Conservation (phyloP, 495 filamentous ascomycete species). For the Neurospora pannonica region DNA sequence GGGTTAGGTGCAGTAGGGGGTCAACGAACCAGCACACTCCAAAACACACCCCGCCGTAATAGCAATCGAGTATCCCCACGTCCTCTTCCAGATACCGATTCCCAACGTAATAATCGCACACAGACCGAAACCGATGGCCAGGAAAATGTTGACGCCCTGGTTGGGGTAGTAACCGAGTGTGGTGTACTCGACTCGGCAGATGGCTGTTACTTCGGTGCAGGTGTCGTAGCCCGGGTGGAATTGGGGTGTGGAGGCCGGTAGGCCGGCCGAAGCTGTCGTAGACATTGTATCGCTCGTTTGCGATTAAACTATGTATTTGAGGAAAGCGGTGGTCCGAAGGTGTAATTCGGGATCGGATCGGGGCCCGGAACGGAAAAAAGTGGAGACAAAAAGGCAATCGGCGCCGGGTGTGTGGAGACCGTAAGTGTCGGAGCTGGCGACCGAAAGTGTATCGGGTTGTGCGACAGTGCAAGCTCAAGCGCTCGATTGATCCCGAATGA, state of each 20-base stretch:
- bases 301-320: background rate
- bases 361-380: background rate
- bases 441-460: background rate
- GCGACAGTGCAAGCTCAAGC: background rate
- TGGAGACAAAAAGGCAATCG: background rate
- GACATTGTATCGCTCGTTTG: constrained; percentile 3
- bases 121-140: constrained; percentile 47
- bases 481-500: background rate
- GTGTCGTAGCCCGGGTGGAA: constrained; percentile 21
- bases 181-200: constrained; percentile 50
- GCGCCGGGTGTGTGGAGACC: background rate
- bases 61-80: constrained; percentile 53
- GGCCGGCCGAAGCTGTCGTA: background rate
- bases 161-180: constrained; percentile 62
- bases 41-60: constrained; percentile 38
- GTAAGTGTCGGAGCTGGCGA: background rate
- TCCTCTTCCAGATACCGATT: constrained; percentile 48
- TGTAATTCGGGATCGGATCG: background rate
- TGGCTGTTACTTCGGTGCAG: constrained; percentile 37
- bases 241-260: background rate
- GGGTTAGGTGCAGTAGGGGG: too few species aligned
- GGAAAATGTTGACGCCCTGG: constrained; percentile 52
- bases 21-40: constrained; percentile 29
- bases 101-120: constrained; percentile 36
- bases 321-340: background rate